Evolutionary conservation across 768 basidiomycete genomes (phyloP).

Genomic region (Serpula lacrymans): DNA sequence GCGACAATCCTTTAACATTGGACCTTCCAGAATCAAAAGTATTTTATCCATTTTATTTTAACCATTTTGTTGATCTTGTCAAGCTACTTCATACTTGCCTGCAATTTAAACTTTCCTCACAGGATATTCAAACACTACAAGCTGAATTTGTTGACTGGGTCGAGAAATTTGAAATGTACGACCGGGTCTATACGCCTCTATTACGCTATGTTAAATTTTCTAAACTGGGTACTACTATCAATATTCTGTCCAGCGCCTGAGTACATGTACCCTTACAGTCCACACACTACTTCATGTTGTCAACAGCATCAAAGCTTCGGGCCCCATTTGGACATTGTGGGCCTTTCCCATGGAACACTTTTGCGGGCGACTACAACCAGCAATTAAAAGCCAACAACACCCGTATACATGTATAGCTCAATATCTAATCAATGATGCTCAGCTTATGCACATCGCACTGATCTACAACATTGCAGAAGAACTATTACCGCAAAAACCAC

Average conservation of each 20-base stretch:
- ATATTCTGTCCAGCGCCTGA: conserved; percentile 16
- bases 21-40: conserved; percentile 27
- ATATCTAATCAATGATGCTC: too few relatives aligned
- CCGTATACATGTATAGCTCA: conserved; percentile 30
- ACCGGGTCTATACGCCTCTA: too few relatives aligned
- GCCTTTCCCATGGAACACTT: conserved; percentile 34
- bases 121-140: conserved; percentile 24
- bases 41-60: too few relatives aligned
- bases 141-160: conserved; percentile 39
- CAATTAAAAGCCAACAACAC: conserved; percentile 15
- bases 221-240: conserved; percentile 30
- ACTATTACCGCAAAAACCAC: too few relatives aligned
- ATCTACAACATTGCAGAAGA: too few relatives aligned
- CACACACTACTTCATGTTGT: conserved; percentile 34
- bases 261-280: too few relatives aligned
- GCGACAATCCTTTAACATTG: conserved; percentile 30
- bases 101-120: conserved; percentile 28
- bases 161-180: conserved; percentile 36
- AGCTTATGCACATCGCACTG: too few relatives aligned
- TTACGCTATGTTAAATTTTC: too few relatives aligned
- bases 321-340: conserved; percentile 34
- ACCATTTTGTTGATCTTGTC: conserved; percentile 40
- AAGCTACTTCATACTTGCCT: conserved; percentile 34
- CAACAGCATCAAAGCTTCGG: conserved; percentile 26
- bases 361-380: conserved; percentile 26